Evolutionary conservation across 805 yeast genomes (phyloP).

Genomic region (Wickerhamiella shivajii): DNA sequence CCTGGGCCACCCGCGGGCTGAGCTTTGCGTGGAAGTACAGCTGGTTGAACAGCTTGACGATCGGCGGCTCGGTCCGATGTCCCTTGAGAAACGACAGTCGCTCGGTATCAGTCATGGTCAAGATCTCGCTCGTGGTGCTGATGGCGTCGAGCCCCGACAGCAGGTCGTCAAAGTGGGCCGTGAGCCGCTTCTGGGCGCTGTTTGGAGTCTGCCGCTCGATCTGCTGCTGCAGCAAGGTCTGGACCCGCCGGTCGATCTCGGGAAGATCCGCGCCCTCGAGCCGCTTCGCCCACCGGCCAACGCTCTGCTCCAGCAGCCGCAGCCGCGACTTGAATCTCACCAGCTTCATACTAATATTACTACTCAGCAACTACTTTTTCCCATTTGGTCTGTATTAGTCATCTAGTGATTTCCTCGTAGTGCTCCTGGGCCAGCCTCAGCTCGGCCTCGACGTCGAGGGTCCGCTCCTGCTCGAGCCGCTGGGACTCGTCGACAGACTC

Average conservation of each 20-base stretch:
- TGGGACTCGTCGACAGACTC: neutral
- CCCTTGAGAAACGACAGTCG: conserved; percentile 8
- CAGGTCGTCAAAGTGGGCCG: conserved; percentile 15
- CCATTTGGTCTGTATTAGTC: no score
- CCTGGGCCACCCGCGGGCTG: conserved; percentile 15
- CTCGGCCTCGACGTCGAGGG: conserved; percentile 2
- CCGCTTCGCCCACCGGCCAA: no score
- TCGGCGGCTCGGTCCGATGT: conserved; percentile 10
- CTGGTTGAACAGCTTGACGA: conserved; percentile 16
- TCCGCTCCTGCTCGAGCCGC: neutral
- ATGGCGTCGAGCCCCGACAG: conserved; percentile 15
- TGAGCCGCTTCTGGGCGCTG: no score
- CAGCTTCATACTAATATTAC: no score
- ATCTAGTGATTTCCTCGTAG: neutral
- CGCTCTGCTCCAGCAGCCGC: no score
- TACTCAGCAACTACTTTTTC: no score
- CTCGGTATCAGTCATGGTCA: neutral
- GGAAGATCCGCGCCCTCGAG: no score
- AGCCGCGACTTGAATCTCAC: no score
- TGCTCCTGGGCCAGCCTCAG: neutral
- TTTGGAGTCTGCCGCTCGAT: no score
- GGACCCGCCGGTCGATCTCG: no score
- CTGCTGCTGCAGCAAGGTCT: no score
- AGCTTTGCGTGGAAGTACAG: conserved; percentile 20
- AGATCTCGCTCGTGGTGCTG: neutral